Conservation (phyloP, 164 flowering plant genomes). For the Brasenia schreberi region DNA sequence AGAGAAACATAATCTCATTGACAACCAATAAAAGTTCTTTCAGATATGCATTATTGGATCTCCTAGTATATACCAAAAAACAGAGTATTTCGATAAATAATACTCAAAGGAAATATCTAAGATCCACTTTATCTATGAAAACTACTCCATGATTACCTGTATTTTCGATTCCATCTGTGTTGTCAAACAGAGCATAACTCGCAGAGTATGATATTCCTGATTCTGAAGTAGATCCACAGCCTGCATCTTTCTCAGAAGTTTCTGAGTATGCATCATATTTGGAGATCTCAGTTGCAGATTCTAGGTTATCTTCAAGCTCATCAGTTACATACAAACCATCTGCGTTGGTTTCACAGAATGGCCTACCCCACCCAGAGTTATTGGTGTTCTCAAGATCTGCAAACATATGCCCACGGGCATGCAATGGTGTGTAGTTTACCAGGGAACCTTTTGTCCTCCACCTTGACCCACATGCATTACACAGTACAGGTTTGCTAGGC, state of each 20-base stretch:
- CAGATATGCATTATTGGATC: not conserved
- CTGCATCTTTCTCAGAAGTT: conserved; percentile 9
- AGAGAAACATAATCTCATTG: not conserved
- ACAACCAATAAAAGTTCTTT: not conserved
- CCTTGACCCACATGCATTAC: conserved; percentile 47
- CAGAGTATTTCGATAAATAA: too few species aligned
- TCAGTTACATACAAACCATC: not conserved
- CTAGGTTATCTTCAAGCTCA: not conserved
- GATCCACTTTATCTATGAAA: not conserved
- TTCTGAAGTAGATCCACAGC: conserved; percentile 8
- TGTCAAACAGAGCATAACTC: conserved; percentile 3
- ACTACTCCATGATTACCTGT: conserved; percentile 3
- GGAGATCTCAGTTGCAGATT: not conserved
- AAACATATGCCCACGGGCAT: conserved; percentile 7
- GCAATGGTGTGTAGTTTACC: conserved; percentile 23
- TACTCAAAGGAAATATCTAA: not conserved
- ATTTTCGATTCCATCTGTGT: conserved; percentile 1
- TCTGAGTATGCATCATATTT: not conserved
- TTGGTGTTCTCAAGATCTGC: conserved; percentile 3
- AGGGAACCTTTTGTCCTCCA: conserved; percentile 27
- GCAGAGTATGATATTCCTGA: conserved; percentile 12
- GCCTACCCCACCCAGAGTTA: not conserved
- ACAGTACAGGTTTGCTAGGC: conserved; percentile 27
- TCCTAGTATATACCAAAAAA: too few species aligned
- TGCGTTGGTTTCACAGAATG: too few species aligned